Evolutionary conservation across 1,284 basidiomycete genomes (phyloP).

Genomic region (Trichosporon faecale): DNA sequence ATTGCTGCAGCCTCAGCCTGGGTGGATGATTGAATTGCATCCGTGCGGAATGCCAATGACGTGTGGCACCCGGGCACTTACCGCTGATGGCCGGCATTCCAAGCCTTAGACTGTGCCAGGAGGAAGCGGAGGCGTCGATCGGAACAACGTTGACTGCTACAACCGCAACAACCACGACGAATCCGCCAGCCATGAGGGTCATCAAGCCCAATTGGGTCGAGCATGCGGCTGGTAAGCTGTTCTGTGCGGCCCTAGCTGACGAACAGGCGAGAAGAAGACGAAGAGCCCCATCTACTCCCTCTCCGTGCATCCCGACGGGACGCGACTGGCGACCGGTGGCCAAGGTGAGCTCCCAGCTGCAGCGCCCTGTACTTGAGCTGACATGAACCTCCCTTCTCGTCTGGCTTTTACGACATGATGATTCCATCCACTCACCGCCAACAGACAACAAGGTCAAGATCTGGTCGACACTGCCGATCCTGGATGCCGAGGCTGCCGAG

Average conservation of each 20-base stretch:
- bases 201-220: conserved; percentile 52
- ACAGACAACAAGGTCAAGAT: conserved; percentile 89
- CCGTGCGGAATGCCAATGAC: conserved; percentile 14
- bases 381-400: not conserved
- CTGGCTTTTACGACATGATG: not conserved
- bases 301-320: conserved; percentile 92
- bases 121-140: not conserved
- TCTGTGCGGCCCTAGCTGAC: not conserved
- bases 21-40: conserved; percentile 9
- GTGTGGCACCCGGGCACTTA: not conserved
- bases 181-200: conserved; percentile 40
- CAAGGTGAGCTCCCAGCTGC: conserved; percentile 54
- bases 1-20: not conserved
- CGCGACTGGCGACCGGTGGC: conserved; percentile 91
- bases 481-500: conserved; percentile 68
- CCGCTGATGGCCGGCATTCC: conserved; percentile 3
- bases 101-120: not conserved
- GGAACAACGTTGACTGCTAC: conserved; percentile 3
- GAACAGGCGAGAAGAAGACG: conserved; percentile 58
- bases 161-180: not conserved
- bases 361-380: not conserved
- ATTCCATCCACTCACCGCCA: not conserved
- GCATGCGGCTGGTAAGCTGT: conserved; percentile 35
- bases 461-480: conserved; percentile 92
- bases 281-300: conserved; percentile 85